Base-by-base conservation (phyloP, 805 yeast genomes). In the Yamadazyma sp. region DNA sequence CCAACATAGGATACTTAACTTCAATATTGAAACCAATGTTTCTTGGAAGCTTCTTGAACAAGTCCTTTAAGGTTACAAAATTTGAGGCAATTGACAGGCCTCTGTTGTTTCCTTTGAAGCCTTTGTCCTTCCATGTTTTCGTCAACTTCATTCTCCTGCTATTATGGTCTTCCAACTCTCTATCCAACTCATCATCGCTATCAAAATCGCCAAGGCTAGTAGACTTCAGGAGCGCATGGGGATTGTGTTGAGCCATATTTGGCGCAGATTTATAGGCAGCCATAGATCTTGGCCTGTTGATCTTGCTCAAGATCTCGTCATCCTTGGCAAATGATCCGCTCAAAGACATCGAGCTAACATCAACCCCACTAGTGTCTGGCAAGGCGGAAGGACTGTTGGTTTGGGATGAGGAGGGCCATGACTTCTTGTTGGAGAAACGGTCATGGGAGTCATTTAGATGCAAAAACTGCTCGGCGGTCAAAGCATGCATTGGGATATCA, bases 1-100 rank as follows among this genome's bases (percentile, higher is more conserved):
- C 95, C 35, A 88, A 71, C 93, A 91, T 85, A 2, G 98, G 98
- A 56, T 89, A 91, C 57, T 91, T 89, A 62, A 93, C 81, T 60
- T 91, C 98, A 44, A 91, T 87, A 55, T 91, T 91, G 66, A 93
- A 90, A 0, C 98, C 98, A 11, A 90, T 95, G 41, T 73, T 76
- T 40, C 72, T 69, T 1, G 98, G 97, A 17, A 91, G 64, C 47
- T 85, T 85, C 52, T 75, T 74, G 65, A 91, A 88, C 32, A 90
- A 73, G 48, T 90, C 96, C 50, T 77, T 82, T 47, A 91, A 70
- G 0, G 97, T 89, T 6, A 91, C 95, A 59, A 91, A 91, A 21
- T 87, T 82, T 0, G 96, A 86, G 6, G 96, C 96, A 56, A 91
- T 86, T 1, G 93, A 82, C 30, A 80, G 70, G 0, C 98, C 98